Evolutionary conservation across 805 yeast species (phyloP), one percentile per base, ranked within the genome.

Genomic region (Kodamaea nitidulidarum): DNA sequence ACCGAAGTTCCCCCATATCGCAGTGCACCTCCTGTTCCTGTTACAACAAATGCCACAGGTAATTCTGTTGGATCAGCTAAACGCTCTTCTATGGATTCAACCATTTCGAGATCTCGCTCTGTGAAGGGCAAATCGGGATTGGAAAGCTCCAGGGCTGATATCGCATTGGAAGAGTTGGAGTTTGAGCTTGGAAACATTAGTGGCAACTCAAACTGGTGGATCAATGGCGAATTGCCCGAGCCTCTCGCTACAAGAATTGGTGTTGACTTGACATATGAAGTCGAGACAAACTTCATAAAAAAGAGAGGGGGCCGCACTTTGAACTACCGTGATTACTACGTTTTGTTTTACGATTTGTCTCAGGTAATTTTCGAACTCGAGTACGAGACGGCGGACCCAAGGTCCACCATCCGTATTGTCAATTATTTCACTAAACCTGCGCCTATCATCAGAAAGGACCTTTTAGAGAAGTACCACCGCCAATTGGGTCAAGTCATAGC

Each of bases 341-440:
- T 88, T 10, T 60, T 88, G 29, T 81, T 79, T 58, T 78, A 75
- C 44, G 95, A 86, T 55, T 78, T 82, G 48, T 76, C 93, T 1
- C 87, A 81, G 48, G 65, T 80, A 3, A 62, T 75, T 1, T 61
- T 87, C 45, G 78, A 80, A 36, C 61, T 84, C 4, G 67, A 72
- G 15, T 87, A 67, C 51, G 81, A 80, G 28, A 49, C 54, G 11
- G 62, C 64, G 10, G 74, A 79, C 40, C 88, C 93, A 1, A 55
- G 72, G 10, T 55, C 67, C 1, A 67, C 83, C 1, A 65, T 77
- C 9, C 60, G 60, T 38, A 46, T 63, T 14, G 56, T 54, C 10
- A 55, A 56, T n/a, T 46, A 41, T n/a, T 49, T 48, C 14, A 39
- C 54, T 5, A 56, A 52, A 36, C 68, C 68, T 6, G 61, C 80